Evolutionary conservation across 2,329 filamentous ascomycete genomes (phyloP).

Genomic region (Cadophora sp.): DNA sequence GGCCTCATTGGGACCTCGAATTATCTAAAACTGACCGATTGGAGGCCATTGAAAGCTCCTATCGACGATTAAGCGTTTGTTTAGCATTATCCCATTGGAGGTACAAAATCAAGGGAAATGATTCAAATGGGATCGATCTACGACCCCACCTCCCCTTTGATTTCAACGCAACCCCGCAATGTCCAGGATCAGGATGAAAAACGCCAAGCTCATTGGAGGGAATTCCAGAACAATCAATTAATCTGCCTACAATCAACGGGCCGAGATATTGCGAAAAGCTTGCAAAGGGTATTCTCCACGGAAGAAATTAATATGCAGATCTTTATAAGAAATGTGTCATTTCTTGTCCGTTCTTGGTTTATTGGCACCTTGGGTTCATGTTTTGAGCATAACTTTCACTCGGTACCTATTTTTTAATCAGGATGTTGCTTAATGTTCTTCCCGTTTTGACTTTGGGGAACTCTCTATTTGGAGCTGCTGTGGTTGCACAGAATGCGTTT

Average conservation of each 20-base stretch:
- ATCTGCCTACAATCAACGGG: neutral
- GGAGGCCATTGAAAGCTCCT: too few species aligned
- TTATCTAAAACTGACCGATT: too few species aligned
- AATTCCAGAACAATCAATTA: neutral
- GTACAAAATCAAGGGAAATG: too few species aligned
- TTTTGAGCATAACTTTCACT: neutral
- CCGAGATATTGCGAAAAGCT: neutral
- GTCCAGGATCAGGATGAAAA: neutral
- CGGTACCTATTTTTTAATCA: neutral
- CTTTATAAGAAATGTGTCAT: neutral
- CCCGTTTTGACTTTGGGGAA: neutral
- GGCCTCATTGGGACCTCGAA: too few species aligned
- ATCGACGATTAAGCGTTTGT: too few species aligned
- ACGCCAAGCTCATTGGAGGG: neutral
- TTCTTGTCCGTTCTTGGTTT: neutral
- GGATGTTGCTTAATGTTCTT: neutral
- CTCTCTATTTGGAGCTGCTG: neutral
- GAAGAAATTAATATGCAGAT: neutral
- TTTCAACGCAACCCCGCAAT: neutral
- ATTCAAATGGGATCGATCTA: too few species aligned
- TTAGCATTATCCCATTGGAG: too few species aligned
- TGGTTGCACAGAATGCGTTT: conserved; percentile 45
- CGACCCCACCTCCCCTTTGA: neutral
- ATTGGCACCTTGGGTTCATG: neutral
- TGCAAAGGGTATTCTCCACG: neutral